Evolutionary conservation across 2,329 filamentous ascomycete genomes (phyloP).

Genomic region (Neonectria coccinea): DNA sequence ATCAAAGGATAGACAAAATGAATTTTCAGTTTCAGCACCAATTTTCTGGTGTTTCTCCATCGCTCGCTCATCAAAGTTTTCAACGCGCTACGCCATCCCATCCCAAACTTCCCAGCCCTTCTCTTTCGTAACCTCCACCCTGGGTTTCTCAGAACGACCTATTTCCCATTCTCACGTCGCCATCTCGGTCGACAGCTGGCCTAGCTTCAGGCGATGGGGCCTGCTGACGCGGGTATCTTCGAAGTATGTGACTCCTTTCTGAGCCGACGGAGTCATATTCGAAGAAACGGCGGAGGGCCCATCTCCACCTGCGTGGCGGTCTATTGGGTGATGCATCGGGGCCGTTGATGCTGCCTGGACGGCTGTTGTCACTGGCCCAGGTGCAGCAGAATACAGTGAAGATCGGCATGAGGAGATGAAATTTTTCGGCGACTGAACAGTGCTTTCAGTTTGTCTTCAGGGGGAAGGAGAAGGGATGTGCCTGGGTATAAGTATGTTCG

Average conservation of each 20-base stretch:
- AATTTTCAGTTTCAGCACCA: constrained; percentile 5
- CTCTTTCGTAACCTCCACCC: background rate
- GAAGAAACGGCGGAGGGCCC: too few species aligned
- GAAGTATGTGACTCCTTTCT: background rate
- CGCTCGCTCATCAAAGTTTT: background rate
- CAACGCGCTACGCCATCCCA: background rate
- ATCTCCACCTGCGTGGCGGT: background rate
- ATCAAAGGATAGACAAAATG: constrained; percentile 27
- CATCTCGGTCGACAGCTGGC: background rate
- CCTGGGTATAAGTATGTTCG: background rate
- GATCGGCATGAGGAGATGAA: background rate
- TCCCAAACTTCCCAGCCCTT: background rate
- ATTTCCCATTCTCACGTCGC: background rate
- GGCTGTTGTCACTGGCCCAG: background rate
- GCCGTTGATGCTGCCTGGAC: background rate
- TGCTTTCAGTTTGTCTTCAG: background rate
- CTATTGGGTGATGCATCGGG: background rate
- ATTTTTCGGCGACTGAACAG: background rate
- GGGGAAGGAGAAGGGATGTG: background rate
- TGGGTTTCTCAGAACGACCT: background rate
- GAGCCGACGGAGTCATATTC: background rate
- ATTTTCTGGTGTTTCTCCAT: background rate
- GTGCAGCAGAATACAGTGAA: background rate
- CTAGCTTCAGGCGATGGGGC: background rate
- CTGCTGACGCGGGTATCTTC: background rate